These are phyloP conservation scores for Cryptococcus amylolentus DNA, from an alignment of 1,284 basidiomycete species.

Conservation along the genomic window DNA sequence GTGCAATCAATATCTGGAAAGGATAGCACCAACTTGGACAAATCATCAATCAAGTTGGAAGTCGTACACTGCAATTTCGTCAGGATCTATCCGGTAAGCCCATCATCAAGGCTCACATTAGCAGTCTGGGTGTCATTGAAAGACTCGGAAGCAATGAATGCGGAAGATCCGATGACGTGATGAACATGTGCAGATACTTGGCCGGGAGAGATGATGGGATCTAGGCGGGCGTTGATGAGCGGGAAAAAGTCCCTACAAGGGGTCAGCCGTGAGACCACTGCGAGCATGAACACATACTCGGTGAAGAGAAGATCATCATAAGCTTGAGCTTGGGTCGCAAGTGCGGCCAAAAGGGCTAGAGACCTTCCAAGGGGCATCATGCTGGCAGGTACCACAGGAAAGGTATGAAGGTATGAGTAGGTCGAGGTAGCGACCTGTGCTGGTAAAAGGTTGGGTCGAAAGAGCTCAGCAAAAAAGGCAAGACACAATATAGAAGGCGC, in stretches of 20 bases:
- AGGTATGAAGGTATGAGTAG: neutral
- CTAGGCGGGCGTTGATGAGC: constrained; percentile 74
- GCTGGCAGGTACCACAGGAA: neutral
- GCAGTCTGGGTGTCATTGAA: constrained; percentile 23
- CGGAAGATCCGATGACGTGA: constrained; percentile 44
- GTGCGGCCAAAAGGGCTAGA: neutral
- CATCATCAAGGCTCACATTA: constrained; percentile 3
- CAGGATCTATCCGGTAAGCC: neutral
- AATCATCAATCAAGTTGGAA: constrained; percentile 23
- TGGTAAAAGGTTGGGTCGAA: neutral
- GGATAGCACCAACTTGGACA: constrained; percentile 15
- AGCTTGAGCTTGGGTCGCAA: neutral
- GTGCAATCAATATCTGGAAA: too few relatives aligned
- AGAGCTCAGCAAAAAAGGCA: neutral
- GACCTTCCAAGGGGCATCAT: neutral
- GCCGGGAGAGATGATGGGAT: constrained; percentile 48
- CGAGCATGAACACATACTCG: neutral
- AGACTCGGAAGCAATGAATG: constrained; percentile 29
- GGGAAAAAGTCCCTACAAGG: constrained; percentile 39
- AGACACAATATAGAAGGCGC: neutral
- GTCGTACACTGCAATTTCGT: constrained; percentile 13
- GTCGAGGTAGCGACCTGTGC: neutral
- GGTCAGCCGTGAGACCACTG: neutral
- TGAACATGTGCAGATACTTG: constrained; percentile 45
- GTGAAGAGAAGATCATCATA: constrained; percentile 5